Evolutionary conservation across 2,329 filamentous ascomycete species (phyloP).

Genomic region (Pestalotiopsis sp.): DNA sequence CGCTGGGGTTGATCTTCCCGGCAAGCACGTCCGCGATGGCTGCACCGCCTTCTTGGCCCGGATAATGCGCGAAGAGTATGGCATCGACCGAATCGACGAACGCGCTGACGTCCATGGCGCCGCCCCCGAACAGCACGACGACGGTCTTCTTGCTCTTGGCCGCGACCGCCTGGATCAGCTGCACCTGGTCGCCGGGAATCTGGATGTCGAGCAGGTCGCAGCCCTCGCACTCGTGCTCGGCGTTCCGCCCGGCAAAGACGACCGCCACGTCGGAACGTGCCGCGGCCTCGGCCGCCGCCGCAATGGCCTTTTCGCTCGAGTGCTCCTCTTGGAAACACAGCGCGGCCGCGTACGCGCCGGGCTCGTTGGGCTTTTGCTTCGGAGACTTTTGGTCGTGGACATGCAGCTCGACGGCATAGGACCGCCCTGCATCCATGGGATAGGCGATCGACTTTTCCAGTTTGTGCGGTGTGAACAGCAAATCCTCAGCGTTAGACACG

Average conservation of each 20-base stretch:
- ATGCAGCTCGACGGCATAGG: not conserved
- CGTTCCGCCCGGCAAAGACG: constrained; percentile 6
- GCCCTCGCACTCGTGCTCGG: constrained; percentile 7
- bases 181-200: not conserved
- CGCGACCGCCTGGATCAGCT: not conserved
- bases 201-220: not conserved
- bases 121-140: not conserved
- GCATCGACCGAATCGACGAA: not conserved
- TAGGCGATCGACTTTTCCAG: not conserved
- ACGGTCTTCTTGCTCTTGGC: not conserved
- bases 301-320: not conserved
- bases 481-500: not conserved
- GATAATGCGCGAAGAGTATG: not conserved
- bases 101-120: not conserved
- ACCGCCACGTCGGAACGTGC: not conserved
- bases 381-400: not conserved
- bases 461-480: not conserved
- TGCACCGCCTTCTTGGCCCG: not conserved
- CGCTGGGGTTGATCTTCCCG: not conserved
- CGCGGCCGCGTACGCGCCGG: not conserved
- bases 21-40: not conserved
- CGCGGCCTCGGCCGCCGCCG: not conserved
- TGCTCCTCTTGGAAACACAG: constrained; percentile 5
- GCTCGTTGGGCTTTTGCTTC: not conserved
- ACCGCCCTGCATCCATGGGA: not conserved